Percentiles rank a stretch among this genome's conserved stretches.
These are phyloP conservation scores for Priceomyces haplophilus DNA, from an alignment of 805 yeast genomes.

Conservation along the genomic window DNA sequence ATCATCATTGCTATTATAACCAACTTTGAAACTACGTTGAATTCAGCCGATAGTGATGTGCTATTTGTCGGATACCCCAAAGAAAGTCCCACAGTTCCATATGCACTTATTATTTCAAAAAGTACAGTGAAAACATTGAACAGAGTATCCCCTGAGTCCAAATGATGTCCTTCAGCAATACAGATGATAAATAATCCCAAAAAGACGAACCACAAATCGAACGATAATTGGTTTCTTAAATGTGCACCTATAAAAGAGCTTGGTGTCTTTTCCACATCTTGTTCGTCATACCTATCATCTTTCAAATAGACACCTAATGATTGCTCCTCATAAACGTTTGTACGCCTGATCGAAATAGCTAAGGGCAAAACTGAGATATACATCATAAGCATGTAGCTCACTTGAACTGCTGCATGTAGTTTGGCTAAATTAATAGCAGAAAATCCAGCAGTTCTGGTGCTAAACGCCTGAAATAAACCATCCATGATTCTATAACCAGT, in stretches of 20 bases:
- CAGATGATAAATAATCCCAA: constrained; percentile 83
- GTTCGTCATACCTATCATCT: constrained; percentile 28
- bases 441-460: constrained; percentile 94
- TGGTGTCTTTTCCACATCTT: constrained; percentile 41
- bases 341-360: constrained; percentile 93
- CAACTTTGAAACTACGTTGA: constrained; percentile 71
- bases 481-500: constrained; percentile 69
- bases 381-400: constrained; percentile 95
- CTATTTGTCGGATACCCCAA: constrained; percentile 70
- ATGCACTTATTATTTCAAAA: constrained; percentile 91
- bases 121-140: constrained; percentile 70
- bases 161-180: constrained; percentile 72
- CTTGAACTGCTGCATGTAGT: constrained; percentile 89
- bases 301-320: constrained; percentile 80
- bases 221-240: constrained; percentile 85
- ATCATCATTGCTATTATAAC: constrained; percentile 87
- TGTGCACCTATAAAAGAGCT: constrained; percentile 77
- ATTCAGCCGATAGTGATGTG: constrained; percentile 72
- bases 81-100: constrained; percentile 94
- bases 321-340: constrained; percentile 97
- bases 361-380: constrained; percentile 93
- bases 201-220: constrained; percentile 91
- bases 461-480: constrained; percentile 87
- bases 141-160: constrained; percentile 40
- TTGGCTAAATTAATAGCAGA: constrained; percentile 63